phyloP scores from a whole-genome alignment of 2,329 filamentous ascomycete species.

The Lomentospora prolificans region DNA sequence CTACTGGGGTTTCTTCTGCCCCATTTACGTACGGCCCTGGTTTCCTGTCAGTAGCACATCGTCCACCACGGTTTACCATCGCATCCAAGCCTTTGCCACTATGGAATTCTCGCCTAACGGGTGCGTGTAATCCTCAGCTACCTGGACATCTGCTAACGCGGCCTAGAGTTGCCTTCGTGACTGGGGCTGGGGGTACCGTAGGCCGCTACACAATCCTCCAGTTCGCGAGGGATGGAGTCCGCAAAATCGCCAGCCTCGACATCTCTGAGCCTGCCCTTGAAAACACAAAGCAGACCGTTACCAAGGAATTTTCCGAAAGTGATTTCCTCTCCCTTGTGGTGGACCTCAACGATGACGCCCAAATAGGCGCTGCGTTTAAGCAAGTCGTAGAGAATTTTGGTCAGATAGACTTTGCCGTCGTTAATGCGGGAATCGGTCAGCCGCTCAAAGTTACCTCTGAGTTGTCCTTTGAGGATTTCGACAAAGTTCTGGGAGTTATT shows the following conservation, averaged over 20 bases:
- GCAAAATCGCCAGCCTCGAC: conserved; percentile 8
- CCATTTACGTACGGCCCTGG: no score
- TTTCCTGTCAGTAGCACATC: no score
- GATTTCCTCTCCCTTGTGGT: not conserved
- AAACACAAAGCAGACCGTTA: not conserved
- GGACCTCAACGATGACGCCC: not conserved
- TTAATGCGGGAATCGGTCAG: conserved; percentile 2
- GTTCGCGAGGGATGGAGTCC: conserved; percentile 8
- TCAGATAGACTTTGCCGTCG: not conserved
- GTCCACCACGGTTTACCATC: no score
- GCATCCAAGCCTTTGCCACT: no score
- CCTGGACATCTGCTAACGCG: no score
- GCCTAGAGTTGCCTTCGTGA: conserved; percentile 8
- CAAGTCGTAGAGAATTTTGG: not conserved
- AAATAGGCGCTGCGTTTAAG: not conserved
- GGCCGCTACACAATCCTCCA: conserved; percentile 6
- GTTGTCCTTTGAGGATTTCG: not conserved
- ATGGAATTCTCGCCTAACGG: no score
- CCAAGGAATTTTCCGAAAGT: not conserved
- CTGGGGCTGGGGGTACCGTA: conserved; percentile 8
- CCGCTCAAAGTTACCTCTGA: not conserved
- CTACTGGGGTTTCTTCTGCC: no score
- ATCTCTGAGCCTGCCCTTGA: not conserved
- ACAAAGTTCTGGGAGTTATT: not conserved
- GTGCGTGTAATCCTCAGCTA: no score